Base-by-base conservation (phyloP, 495 filamentous ascomycete genomes). In the Neurospora cerealis region DNA sequence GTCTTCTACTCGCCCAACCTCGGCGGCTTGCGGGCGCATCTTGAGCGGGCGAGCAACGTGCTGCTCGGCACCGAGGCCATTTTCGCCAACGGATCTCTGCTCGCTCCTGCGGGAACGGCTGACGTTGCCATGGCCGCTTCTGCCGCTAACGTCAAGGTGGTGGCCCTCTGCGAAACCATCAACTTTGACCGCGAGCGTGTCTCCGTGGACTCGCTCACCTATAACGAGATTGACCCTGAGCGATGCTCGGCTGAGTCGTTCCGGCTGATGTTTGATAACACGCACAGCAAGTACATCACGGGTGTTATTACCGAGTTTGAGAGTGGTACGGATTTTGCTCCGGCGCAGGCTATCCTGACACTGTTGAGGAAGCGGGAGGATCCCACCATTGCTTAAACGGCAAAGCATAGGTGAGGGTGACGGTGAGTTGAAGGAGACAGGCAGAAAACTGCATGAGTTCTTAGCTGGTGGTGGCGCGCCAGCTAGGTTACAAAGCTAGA, bases 251-350 rank as follows among this genome's bases (percentile, higher is more conserved):
- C 79, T 54, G 91, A 93, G 77, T 84, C 93, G 8, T 89, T 96
- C 73, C 93, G 97, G 77, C 85, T 97, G 74, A 88, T 98, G 87
- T 98, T 94, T 77, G 96, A 99, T 83, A 93, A 95, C 46, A 98
- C 96, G 13, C 93, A 93, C n/a, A 92, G 92, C 5, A 91, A 93
- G 73, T 95, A 92, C 75, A 90, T 98, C 69, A 89, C 92, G 40
- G 92, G 94, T 83, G 91, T 98, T 34, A 88, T 98, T 34, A 97
- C 94, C 3, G 96, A 99, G 83, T 91, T 93, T 85, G 81, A 82
- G 78, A 79, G 75, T 42, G 80, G 79, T 5, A 77, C 78, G 11
- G 96, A 95, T 44, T 92, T 88, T 74, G 86, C 97, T 75, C 93
- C 95, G 39, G 93, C 95, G 3, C 94, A 91, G 74, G 93, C 93